These are phyloP conservation scores for Chlorella vulgaris DNA, from an alignment of 139 green algal species.

Conservation along the genomic window DNA sequence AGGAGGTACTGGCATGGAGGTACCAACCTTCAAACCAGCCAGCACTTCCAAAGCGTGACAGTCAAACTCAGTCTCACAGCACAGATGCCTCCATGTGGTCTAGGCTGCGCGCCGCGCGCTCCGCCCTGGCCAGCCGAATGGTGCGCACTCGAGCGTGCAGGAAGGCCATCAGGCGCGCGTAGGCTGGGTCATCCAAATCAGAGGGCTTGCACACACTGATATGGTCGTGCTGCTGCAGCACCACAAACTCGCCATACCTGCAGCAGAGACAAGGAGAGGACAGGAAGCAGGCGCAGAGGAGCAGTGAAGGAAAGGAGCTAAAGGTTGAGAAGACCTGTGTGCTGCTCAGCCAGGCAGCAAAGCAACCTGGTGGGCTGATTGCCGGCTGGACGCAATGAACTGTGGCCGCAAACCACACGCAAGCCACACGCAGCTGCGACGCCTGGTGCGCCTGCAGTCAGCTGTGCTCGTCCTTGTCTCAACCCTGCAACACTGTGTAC, in stretches of 20 bases:
- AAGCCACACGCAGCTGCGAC: too few species aligned
- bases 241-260: constrained; percentile 71
- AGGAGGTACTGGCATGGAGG: background rate
- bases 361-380: too few species aligned
- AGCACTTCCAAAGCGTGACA: too few species aligned
- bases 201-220: constrained; percentile 79
- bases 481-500: too few species aligned
- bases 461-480: too few species aligned
- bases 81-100: constrained; percentile 6
- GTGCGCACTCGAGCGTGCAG: constrained; percentile 10
- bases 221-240: constrained; percentile 73
- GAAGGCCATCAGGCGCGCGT: constrained; percentile 47
- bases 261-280: background rate
- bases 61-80: too few species aligned
- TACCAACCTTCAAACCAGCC: too few species aligned
- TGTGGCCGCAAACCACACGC: too few species aligned
- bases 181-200: constrained; percentile 37
- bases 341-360: too few species aligned
- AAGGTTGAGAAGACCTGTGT: too few species aligned
- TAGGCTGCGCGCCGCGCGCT: background rate
- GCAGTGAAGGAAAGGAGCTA: background rate
- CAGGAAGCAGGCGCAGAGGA: background rate
- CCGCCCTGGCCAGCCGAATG: background rate
- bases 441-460: too few species aligned
- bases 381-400: too few species aligned